Base-by-base conservation (phyloP, 306 rosid genomes). In the Benincasa hispida region DNA sequence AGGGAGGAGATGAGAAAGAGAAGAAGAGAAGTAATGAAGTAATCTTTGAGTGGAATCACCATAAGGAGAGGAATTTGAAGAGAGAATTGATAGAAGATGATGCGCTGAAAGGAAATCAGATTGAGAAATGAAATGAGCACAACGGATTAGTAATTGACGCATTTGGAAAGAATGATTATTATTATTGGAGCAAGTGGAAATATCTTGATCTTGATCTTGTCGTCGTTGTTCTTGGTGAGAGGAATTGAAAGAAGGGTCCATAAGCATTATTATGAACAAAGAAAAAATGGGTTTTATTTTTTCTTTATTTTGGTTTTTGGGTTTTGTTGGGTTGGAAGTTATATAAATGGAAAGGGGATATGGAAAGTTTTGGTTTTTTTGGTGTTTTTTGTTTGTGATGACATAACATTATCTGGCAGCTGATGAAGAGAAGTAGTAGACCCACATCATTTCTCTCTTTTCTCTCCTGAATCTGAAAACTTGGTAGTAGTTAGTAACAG, bases 41-140 rank as follows among this genome's bases (percentile, higher is more conserved):
- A 87, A 54, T 21, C 90, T 48, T 75, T 83, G 85, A 5, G 81
- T 70, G 69, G 90, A 74, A 65, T 87, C 90, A 0, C 90, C 90
- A 17, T 19, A 74, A 14, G 84, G 84, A 3, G 90, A 83, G 30
- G 87, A 79, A 48, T 79, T 82, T 25, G 85, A 32, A 41, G 84
- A 74, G 9, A 87, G 59, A 15, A 81, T n/a, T 61, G 88, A 87
- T 48, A 85, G 30, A 11, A 87, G 76, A 65, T 81, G 85, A 55
- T 61, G 81, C 6, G 90, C 90, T 15, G 87, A 65, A 28, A 65
- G 47, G 66, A 82, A 83, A 54, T 87, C 90, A 25, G 83, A 79
- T 42, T 65, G 85, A 60, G 87, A 81, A 11, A 85, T 83, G 62
- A 87, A 85, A 48, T 85, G 81, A 14, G 85, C 88, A 27, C 84